Base-by-base conservation (phyloP, 176 grass and related monocot species). In the Microstegium vimineum region DNA sequence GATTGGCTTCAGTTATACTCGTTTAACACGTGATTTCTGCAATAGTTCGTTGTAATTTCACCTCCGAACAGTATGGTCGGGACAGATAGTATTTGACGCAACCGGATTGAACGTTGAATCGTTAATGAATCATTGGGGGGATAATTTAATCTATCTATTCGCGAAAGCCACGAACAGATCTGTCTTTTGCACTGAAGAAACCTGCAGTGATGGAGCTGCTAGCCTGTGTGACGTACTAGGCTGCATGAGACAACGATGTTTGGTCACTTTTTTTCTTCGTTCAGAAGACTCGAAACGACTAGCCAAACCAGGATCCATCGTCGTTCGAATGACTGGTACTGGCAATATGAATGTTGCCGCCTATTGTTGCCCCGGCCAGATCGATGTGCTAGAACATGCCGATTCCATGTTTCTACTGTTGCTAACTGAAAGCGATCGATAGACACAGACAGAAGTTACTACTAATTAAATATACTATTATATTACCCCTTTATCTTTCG, bases 401-500 rank as follows among this genome's bases (percentile, higher is more conserved):
- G 16, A 47, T 46, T 83, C 40, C 41, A 46, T 35, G 30, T 54
- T 47, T 23, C 22, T 26, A 18, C 30, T 25, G 75, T 13, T 13
- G 9, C 22, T 16, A n/a, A n/a, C n/a, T n/a, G n/a, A n/a, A n/a
- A n/a, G n/a, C n/a, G 49, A 40, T 32, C 5, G 42, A 51, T n/a
- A 41, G 8, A 42, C 40, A 89, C 5, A 75, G 5, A 89, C 5
- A 75, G 5, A 38, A 80, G 27, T 75, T 63, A 15, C 69, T 80
- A 56, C 16, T 8, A 6, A 1, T 62, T 76, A 14, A 2, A 80
- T 64, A 77, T 31, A 10, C 27, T 34, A 59, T 66, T 33, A n/a
- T n/a, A n/a, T 37, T 37, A n/a, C 51, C 4, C 4, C 8, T 31
- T 28, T 11, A 32, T 59, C 17, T 41, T 45, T 28, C 10, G 32